Percentiles rank a stretch among this genome's conserved stretches.
phyloP scores from a whole-genome alignment of 2,329 filamentous ascomycete species.

The Botrytis galanthina region DNA sequence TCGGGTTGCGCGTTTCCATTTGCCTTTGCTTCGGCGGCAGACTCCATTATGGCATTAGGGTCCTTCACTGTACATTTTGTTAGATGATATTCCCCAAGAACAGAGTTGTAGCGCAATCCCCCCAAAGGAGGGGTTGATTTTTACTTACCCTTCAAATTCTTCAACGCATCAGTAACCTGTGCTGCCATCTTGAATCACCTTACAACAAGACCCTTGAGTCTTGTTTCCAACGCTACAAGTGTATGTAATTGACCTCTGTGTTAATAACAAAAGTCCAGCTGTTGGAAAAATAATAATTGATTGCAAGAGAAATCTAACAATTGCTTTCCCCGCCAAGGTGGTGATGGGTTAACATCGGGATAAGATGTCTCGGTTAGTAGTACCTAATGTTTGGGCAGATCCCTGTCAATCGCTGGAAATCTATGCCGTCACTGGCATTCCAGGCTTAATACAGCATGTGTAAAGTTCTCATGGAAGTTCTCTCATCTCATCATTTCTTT shows the following conservation, averaged over 20 bases:
- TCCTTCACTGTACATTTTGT: conserved; percentile 34
- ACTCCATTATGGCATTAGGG: conserved; percentile 34
- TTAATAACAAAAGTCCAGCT: background rate
- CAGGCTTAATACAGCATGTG: background rate
- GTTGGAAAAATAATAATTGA: background rate
- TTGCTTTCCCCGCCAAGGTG: conserved; percentile 4
- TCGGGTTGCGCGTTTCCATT: conserved; percentile 32
- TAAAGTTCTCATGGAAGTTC: conserved; percentile 1
- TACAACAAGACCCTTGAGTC: background rate
- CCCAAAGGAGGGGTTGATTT: conserved; percentile 7
- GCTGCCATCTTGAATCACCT: conserved; percentile 33
- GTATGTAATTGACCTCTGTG: conserved; percentile 4
- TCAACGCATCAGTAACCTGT: conserved; percentile 73
- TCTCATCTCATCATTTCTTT: background rate
- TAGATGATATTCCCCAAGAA: conserved; percentile 9
- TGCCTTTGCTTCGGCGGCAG: conserved; percentile 31
- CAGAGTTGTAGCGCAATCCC: conserved; percentile 43
- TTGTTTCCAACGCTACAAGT: background rate
- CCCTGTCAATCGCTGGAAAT: background rate
- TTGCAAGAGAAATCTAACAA: conserved; percentile 5
- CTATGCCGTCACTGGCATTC: conserved; percentile 15
- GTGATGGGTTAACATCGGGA: background rate
- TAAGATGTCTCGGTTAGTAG: background rate
- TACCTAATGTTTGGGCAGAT: background rate
- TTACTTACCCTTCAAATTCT: conserved; percentile 75